Evolutionary conservation across 148 eudicot genomes (phyloP), one percentile per base, ranked within the genome.

Genomic region (Vaccinium corymbosum): DNA sequence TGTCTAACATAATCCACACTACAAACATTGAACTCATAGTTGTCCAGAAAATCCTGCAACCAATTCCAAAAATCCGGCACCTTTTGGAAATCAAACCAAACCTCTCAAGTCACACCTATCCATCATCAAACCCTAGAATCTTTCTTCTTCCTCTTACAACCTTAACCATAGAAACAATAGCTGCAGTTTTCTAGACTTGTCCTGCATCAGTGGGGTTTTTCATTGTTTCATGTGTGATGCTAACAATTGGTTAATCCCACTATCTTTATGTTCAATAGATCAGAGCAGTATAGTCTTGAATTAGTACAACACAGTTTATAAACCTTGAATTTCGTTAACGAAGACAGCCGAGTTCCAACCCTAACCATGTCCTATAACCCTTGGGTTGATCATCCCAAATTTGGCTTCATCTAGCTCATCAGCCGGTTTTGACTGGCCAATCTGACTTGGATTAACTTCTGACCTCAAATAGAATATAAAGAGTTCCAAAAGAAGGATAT

Each of bases 401-500:
- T 32, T 61, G 46, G 72, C 55, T 25, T 46, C 29, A 55, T 25
- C 22, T 51, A 20, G 52, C 74, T 78, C 81, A 53, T 25, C 57
- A 35, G 51, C 68, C 0, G 9, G 64, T 11, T 76, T 57, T 1
- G 38, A 76, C 17, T 59, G 62, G 64, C 71, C 79, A 84, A 27
- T 20, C 20, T 17, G 55, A 19, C 73, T 10, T 71, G 73, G 42
- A 79, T 84, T 72, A 22, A 72, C 51, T 71, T 57, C 27, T 84
- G 27, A 32, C 49, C 29, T 22, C 1, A 50, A 46, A 55, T 7
- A 7, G 12, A 62, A 71, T 32, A 84, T 3, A 32, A 49, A 85
- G 17, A 59, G 53, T 64, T 81, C 25, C 19, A 51, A 25, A 59
- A 22, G 61, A 81, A 80, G 22, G 38, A 66, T 56, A 82, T 84